These are phyloP conservation scores for Collybia nuda DNA, from an alignment of 768 basidiomycete species.

Conservation along the genomic window DNA sequence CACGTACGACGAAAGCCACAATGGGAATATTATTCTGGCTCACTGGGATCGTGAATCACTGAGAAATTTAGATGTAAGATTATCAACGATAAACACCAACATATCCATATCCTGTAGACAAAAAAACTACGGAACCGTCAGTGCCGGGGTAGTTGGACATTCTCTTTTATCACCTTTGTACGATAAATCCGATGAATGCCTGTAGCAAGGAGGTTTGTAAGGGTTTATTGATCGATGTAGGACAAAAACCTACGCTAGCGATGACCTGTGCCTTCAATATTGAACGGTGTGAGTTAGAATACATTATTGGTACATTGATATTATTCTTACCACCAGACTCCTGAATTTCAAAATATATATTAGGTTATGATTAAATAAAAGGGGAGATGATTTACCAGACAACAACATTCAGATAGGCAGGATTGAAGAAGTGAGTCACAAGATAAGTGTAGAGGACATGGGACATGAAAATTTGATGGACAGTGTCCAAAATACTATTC, in stretches of 20 bases:
- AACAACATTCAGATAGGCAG: constrained; percentile 3
- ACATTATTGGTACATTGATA: background rate
- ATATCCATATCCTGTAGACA: constrained; percentile 11
- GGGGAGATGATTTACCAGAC: constrained; percentile 2
- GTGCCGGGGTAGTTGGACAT: background rate
- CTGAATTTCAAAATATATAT: background rate
- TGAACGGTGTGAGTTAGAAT: background rate
- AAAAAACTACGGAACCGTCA: constrained; percentile 1
- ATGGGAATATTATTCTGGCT: constrained; percentile 2
- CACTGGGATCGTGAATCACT: background rate
- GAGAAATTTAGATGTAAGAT: background rate
- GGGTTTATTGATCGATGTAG: background rate
- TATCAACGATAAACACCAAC: background rate
- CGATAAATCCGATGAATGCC: constrained; percentile 7
- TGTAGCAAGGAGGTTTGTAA: background rate
- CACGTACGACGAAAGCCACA: constrained; percentile 1
- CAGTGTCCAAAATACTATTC: constrained; percentile 6
- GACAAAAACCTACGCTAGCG: background rate
- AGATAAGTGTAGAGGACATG: constrained; percentile 8
- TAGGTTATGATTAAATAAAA: background rate
- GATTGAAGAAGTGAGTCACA: constrained; percentile 8
- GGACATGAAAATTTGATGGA: constrained; percentile 7
- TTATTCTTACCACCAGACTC: constrained; percentile 7
- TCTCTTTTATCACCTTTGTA: constrained; percentile 1
- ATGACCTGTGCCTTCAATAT: constrained; percentile 3